Evolutionary conservation across 805 yeast genomes (phyloP).

Genomic region (Kodamaea neixiangensis): DNA sequence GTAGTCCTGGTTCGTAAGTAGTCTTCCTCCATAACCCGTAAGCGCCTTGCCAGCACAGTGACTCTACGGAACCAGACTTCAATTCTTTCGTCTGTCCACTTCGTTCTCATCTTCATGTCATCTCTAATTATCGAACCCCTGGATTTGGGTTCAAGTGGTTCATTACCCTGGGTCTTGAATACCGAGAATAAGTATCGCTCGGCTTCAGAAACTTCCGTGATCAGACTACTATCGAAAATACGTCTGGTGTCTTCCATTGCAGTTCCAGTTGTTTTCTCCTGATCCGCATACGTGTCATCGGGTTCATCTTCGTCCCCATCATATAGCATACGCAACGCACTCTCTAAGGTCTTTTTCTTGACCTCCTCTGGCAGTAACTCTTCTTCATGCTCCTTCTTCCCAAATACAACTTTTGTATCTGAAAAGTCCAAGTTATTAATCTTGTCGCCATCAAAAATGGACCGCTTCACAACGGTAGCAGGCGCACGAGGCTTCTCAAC

Average conservation of each 20-base stretch:
- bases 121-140: conserved; percentile 56
- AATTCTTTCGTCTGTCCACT: conserved; percentile 87
- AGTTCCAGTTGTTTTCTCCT: conserved; percentile 34
- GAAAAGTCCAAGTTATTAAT: conserved; percentile 29
- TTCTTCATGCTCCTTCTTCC: conserved; percentile 29
- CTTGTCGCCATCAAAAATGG: conserved; percentile 32
- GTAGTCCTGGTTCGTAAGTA: conserved; percentile 37
- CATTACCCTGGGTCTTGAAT: conserved; percentile 50
- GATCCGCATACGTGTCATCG: conserved; percentile 73
- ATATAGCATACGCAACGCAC: conserved; percentile 64
- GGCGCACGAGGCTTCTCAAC: conserved; percentile 1
- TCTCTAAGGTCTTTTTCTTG: conserved; percentile 57
- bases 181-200: conserved; percentile 61
- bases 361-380: conserved; percentile 36
- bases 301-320: conserved; percentile 83
- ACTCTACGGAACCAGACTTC: conserved; percentile 92
- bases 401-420: conserved; percentile 28
- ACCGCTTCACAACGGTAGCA: conserved; percentile 13
- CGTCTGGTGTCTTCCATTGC: conserved; percentile 22
- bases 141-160: conserved; percentile 38
- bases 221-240: conserved; percentile 14
- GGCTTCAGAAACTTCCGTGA: conserved; percentile 37
- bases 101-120: conserved; percentile 51
- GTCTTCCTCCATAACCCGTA: conserved; percentile 61
- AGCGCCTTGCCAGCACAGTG: conserved; percentile 62